Percentiles rank a stretch among this genome's conserved stretches.
phyloP scores from a whole-genome alignment of 176 grass and related monocot genomes.

The Carex scoparia region DNA sequence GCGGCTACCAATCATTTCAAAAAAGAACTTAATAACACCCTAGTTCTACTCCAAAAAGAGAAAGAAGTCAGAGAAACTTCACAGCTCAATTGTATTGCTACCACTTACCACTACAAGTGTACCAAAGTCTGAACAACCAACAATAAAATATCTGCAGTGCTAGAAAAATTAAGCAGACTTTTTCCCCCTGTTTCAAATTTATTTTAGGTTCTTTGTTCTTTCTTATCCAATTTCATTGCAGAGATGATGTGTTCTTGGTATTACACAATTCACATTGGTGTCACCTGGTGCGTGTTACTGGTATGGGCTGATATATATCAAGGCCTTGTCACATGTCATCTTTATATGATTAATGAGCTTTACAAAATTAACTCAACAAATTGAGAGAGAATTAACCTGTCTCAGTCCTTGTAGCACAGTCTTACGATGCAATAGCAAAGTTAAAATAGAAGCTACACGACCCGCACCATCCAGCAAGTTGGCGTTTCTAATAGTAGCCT shows the following conservation, averaged over 20 bases:
- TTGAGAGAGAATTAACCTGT: constrained; percentile 53
- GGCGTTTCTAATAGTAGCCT: constrained; percentile 62
- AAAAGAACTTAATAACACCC: too few species aligned
- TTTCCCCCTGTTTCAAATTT: not conserved
- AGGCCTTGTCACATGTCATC: not conserved
- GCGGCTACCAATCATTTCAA: too few species aligned
- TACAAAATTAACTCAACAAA: not conserved
- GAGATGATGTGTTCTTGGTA: not conserved
- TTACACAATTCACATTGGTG: not conserved
- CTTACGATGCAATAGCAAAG: constrained; percentile 65
- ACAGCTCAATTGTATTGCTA: not conserved
- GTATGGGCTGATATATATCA: not conserved
- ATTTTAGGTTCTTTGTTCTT: not conserved
- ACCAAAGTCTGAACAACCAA: not conserved
- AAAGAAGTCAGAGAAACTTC: not conserved
- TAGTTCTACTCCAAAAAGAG: not conserved
- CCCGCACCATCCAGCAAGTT: constrained; percentile 42
- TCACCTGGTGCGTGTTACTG: not conserved
- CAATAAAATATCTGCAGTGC: not conserved
- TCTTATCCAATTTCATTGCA: not conserved
- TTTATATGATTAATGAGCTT: not conserved
- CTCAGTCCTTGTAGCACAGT: constrained; percentile 49
- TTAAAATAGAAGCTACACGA: constrained; percentile 56
- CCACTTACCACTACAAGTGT: not conserved
- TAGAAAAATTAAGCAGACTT: not conserved